Conservation (phyloP, 116 monocot genomes). For the Trichopus zeylanicus region DNA sequence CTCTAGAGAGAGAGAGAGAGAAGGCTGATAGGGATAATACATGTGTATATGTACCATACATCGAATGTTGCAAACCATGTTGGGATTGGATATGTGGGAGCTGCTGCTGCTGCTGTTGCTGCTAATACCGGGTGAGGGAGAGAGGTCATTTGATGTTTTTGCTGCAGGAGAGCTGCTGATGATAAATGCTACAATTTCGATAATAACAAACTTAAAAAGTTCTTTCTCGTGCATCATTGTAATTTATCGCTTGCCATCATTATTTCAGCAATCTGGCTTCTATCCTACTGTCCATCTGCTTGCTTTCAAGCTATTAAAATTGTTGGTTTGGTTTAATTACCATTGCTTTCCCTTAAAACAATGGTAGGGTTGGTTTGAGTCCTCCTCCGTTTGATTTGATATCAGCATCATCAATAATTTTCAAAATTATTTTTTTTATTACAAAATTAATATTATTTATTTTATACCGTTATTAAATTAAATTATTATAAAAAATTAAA, state of each 20-base stretch:
- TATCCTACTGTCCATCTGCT: background rate
- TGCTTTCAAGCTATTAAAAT: too few species aligned
- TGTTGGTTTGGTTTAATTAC: too few species aligned
- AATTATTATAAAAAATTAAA: too few species aligned
- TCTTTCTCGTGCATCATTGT: conserved; percentile 13
- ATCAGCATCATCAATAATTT: too few species aligned
- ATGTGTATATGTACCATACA: conserved; percentile 31
- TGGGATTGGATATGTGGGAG: background rate
- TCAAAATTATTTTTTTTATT: too few species aligned
- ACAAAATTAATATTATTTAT: too few species aligned
- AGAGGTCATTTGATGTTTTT: conserved; percentile 14
- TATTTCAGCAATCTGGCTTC: too few species aligned
- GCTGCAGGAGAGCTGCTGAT: conserved; percentile 14
- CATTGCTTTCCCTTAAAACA: too few species aligned
- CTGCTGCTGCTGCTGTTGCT: conserved; percentile 1
- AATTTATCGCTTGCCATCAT: background rate
- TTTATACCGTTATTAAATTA: too few species aligned
- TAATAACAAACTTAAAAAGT: conserved; percentile 17
- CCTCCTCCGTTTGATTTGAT: too few species aligned
- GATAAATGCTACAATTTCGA: conserved; percentile 22
- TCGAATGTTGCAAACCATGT: conserved; percentile 15
- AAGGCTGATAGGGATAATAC: conserved; percentile 11
- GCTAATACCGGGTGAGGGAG: conserved; percentile 10
- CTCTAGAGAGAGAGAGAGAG: conserved; percentile 12
- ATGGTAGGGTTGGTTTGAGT: too few species aligned